phyloP scores from a whole-genome alignment of 2,329 filamentous ascomycete genomes.

The Akanthomyces lecanii region DNA sequence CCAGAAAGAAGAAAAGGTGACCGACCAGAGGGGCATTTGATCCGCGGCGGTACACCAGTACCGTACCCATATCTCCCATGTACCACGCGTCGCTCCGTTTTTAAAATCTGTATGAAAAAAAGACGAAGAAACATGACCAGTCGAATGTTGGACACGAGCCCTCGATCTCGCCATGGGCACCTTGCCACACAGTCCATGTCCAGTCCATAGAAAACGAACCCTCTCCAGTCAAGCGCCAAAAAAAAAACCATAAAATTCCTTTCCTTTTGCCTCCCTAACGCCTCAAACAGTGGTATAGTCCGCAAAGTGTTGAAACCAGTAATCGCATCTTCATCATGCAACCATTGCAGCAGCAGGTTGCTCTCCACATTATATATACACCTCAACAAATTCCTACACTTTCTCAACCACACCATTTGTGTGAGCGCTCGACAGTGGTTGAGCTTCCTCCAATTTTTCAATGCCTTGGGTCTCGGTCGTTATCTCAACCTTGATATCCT shows the following conservation, averaged over 20 bases:
- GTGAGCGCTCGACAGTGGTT: slow-evolving; percentile 23
- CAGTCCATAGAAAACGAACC: slow-evolving; percentile 3
- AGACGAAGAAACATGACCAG: neutral
- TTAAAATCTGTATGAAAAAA: neutral
- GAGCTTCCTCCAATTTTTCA: slow-evolving; percentile 27
- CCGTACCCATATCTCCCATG: neutral
- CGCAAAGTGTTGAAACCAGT: slow-evolving; percentile 8
- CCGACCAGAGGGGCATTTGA: neutral
- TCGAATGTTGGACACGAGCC: neutral
- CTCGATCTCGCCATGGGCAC: neutral
- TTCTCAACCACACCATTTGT: slow-evolving; percentile 16
- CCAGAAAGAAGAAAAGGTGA: slow-evolving; percentile 13
- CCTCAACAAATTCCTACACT: slow-evolving; percentile 8
- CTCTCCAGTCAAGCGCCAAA: slow-evolving; percentile 12
- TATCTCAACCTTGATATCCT: slow-evolving; percentile 36
- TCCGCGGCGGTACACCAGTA: neutral
- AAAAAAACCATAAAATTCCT: neutral
- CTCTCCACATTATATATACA: slow-evolving; percentile 15
- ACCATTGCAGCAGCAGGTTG: slow-evolving; percentile 1
- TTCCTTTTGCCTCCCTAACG: slow-evolving; percentile 5
- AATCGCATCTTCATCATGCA: slow-evolving; percentile 13
- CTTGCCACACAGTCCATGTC: neutral
- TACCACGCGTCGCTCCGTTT: slow-evolving; percentile 4
- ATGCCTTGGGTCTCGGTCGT: slow-evolving; percentile 28
- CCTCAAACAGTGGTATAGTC: slow-evolving; percentile 15